A percentile compares a stretch with the other conserved stretches of the same genome.
These are phyloP conservation scores for Trichophyton benhamiae DNA, from an alignment of 2,329 filamentous ascomycete genomes.

Conservation along the genomic window DNA sequence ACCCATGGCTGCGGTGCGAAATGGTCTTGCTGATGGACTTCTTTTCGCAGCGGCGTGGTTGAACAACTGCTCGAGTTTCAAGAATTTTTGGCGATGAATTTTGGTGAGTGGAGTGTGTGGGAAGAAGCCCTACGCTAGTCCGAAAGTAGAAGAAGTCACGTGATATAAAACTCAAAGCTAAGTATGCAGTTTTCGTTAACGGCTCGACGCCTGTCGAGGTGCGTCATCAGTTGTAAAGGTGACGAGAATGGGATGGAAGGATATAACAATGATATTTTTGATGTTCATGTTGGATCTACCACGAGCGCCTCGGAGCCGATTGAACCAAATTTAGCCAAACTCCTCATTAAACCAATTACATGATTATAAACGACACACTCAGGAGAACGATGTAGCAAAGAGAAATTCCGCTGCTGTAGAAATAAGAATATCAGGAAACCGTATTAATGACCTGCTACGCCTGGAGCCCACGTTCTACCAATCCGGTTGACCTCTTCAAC, in stretches of 20 bases:
- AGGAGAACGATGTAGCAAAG: background rate
- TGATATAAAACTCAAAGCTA: background rate
- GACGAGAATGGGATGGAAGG: background rate
- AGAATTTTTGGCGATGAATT: conserved; percentile 8
- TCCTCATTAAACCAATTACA: background rate
- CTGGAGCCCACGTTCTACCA: conserved; percentile 72
- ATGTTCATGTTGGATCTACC: background rate
- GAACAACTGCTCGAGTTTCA: conserved; percentile 6
- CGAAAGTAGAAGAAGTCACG: conserved; percentile 12
- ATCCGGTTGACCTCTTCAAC: conserved; percentile 71
- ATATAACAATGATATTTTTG: background rate
- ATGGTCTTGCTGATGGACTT: conserved; percentile 6
- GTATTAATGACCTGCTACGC: conserved; percentile 36
- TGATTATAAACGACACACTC: background rate
- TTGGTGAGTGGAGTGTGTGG: conserved; percentile 21
- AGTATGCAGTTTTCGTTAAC: too few species aligned
- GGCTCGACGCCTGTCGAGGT: background rate
- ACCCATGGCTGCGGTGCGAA: conserved; percentile 35
- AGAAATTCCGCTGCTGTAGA: background rate
- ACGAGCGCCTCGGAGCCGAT: background rate
- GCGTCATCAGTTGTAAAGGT: too few species aligned
- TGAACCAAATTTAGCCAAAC: background rate
- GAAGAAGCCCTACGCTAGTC: conserved; percentile 34
- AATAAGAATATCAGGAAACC: background rate
- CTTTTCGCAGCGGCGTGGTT: conserved; percentile 11